These are phyloP conservation scores for Hibiscus syriacus DNA, from an alignment of 345 rosid species.

Conservation along the genomic window DNA sequence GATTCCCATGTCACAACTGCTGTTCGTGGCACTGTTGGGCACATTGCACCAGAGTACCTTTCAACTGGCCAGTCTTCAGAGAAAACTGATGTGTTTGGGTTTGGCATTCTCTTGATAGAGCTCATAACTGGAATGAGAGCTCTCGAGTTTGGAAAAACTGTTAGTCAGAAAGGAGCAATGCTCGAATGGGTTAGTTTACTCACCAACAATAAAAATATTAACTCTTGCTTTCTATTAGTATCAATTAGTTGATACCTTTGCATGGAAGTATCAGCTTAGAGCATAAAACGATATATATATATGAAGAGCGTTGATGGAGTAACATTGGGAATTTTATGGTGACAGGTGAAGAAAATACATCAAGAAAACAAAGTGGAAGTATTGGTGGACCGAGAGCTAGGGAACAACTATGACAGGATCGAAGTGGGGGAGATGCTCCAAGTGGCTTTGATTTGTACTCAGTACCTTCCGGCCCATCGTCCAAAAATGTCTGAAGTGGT, in stretches of 20 bases:
- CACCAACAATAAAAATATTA: background rate
- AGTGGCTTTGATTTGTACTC: constrained; percentile 84
- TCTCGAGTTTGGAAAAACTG: constrained; percentile 78
- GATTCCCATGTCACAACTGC: constrained; percentile 95
- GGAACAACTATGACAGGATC: constrained; percentile 53
- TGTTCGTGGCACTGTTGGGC: constrained; percentile 92
- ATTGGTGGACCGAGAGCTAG: constrained; percentile 71
- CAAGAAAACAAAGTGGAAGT: constrained; percentile 75
- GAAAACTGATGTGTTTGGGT: constrained; percentile 92
- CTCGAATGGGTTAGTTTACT: constrained; percentile 71
- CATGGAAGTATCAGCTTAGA: background rate
- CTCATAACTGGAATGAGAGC: constrained; percentile 94
- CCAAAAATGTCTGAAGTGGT: constrained; percentile 92
- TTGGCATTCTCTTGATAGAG: constrained; percentile 85
- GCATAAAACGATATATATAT: background rate
- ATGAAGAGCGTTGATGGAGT: background rate
- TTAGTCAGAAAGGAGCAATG: constrained; percentile 85
- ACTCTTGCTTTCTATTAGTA: background rate
- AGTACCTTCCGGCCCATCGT: constrained; percentile 78
- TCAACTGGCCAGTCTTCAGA: constrained; percentile 97
- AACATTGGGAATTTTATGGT: background rate
- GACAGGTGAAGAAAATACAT: constrained; percentile 72
- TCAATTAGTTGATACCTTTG: background rate
- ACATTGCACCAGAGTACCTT: constrained; percentile 92
- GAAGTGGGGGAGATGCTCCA: constrained; percentile 90